These are phyloP conservation scores for Scheffersomyces cryptocercus DNA, from an alignment of 1,139 yeast species.

Conservation along the genomic window DNA sequence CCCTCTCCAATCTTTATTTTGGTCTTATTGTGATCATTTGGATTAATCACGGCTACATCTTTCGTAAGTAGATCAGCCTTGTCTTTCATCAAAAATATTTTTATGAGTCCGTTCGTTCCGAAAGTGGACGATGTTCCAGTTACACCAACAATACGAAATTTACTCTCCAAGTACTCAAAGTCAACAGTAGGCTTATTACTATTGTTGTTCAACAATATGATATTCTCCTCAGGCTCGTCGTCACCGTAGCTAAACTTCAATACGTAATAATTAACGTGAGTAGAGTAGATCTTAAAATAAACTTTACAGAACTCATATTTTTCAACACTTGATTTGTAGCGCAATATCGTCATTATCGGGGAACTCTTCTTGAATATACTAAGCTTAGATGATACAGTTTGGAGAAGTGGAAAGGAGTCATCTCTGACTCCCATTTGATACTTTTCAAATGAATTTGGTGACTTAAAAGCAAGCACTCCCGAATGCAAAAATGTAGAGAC, in stretches of 20 bases:
- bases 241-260: constrained; percentile 22
- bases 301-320: constrained; percentile 31
- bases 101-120: constrained; percentile 32
- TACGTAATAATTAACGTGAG: constrained; percentile 37
- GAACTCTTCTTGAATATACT: constrained; percentile 33
- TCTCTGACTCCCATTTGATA: constrained; percentile 8
- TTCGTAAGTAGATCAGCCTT: constrained; percentile 26
- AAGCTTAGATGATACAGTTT: constrained; percentile 28
- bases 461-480: constrained; percentile 28
- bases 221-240: constrained; percentile 11
- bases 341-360: constrained; percentile 33
- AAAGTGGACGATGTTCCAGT: constrained; percentile 43
- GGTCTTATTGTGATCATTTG: neutral
- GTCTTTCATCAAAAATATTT: constrained; percentile 25
- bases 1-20: constrained; percentile 1
- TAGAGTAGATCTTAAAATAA: constrained; percentile 33
- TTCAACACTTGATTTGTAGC: constrained; percentile 9
- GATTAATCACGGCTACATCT: constrained; percentile 11
- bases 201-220: constrained; percentile 31
- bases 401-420: constrained; percentile 21
- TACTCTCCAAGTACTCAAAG: constrained; percentile 26
- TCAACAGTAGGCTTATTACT: constrained; percentile 39
- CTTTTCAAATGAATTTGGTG: constrained; percentile 17
- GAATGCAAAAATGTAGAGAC: constrained; percentile 29
- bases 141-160: constrained; percentile 35